A percentile compares a stretch with the other conserved stretches of the same genome.
These are phyloP conservation scores for Russula sp. DNA, from an alignment of 768 basidiomycete genomes.

Conservation along the genomic window DNA sequence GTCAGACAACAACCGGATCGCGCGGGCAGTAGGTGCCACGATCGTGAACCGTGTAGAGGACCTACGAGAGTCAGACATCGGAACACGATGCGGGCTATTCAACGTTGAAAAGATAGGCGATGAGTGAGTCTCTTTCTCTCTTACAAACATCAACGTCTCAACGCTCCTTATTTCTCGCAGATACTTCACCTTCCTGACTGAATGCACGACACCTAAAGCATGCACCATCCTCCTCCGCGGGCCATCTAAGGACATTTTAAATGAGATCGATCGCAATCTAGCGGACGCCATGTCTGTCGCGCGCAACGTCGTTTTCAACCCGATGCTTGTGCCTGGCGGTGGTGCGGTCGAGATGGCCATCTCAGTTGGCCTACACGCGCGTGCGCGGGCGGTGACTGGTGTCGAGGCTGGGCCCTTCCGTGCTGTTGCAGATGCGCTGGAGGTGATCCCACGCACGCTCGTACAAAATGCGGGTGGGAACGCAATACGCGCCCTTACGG, in stretches of 20 bases:
- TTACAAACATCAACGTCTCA: background rate
- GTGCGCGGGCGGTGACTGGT: conserved; percentile 76
- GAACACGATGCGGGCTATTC: conserved; percentile 94
- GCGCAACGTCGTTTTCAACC: conserved; percentile 95
- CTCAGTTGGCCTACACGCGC: conserved; percentile 78
- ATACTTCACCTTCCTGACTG: conserved; percentile 96
- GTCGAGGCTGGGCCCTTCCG: conserved; percentile 89
- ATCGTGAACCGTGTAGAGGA: conserved; percentile 98
- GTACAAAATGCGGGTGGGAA: conserved; percentile 96
- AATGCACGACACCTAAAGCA: conserved; percentile 87
- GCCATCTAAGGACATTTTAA: conserved; percentile 96
- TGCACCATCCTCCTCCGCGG: conserved; percentile 98
- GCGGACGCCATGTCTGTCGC: conserved; percentile 98
- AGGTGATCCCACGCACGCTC: conserved; percentile 93
- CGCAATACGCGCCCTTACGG: conserved; percentile 88
- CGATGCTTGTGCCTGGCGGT: conserved; percentile 88
- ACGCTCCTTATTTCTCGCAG: conserved; percentile 73
- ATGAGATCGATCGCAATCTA: conserved; percentile 96
- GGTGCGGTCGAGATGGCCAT: conserved; percentile 99
- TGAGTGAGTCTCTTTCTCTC: conserved; percentile 49
- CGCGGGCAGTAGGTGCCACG: conserved; percentile 90
- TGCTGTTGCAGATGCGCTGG: conserved; percentile 94
- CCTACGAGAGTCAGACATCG: conserved; percentile 86
- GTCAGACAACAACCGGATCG: conserved; percentile 98
- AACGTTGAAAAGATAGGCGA: conserved; percentile 96